Evolutionary conservation across 306 rosid genomes (phyloP).

Genomic region (Cercis canadensis): DNA sequence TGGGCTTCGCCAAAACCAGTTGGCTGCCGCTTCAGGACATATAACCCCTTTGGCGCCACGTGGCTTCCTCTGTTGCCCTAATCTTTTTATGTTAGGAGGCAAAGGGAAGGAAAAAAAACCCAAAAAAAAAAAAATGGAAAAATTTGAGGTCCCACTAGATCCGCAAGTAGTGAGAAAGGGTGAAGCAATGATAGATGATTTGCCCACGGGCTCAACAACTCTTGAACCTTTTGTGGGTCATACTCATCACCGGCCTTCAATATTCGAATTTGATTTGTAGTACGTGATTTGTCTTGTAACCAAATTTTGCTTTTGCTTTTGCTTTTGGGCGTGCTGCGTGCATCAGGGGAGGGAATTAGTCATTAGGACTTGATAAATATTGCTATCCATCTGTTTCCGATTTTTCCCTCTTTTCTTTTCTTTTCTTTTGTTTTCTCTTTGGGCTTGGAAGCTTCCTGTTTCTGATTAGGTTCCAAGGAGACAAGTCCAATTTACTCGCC

Average conservation of each 20-base stretch:
- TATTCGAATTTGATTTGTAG: conserved; percentile 37
- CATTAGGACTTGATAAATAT: neutral
- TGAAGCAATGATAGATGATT: conserved; percentile 18
- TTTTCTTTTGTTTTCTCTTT: neutral
- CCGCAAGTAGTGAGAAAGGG: conserved; percentile 9
- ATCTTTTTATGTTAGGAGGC: neutral
- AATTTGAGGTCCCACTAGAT: conserved; percentile 38
- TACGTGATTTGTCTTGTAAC: conserved; percentile 14
- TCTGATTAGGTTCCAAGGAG: conserved; percentile 14
- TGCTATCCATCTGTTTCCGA: neutral
- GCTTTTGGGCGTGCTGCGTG: neutral
- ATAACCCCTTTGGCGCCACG: conserved; percentile 36
- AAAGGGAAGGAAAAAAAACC: conserved; percentile 11
- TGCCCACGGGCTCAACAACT: conserved; percentile 42
- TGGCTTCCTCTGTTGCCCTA: conserved; percentile 39
- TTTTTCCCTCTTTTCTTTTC: neutral
- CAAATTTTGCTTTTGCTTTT: conserved; percentile 23
- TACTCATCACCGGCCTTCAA: conserved; percentile 19
- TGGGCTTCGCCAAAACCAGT: neutral
- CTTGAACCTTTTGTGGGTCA: conserved; percentile 41
- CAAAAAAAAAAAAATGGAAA: conserved; percentile 6
- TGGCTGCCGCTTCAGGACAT: no score
- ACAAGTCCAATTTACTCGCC: conserved; percentile 10
- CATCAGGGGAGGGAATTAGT: neutral
- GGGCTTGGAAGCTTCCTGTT: conserved; percentile 18